Conservation (phyloP, 2,329 filamentous ascomycete genomes). For the Cercospora sesami region DNA sequence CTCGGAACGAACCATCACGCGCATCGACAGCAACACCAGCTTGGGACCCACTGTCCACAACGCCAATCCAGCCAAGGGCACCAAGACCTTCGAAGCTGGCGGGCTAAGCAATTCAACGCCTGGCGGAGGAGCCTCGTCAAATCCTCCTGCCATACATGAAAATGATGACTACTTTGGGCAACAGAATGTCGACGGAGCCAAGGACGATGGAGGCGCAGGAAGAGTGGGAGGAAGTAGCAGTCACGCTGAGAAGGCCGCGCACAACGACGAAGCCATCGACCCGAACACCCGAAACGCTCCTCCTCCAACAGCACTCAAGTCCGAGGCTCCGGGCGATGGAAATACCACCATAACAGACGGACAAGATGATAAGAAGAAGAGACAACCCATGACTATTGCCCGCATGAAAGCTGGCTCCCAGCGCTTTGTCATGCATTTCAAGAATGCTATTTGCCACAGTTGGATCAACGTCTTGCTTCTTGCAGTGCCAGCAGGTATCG, state of each 20-base stretch:
- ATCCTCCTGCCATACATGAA: constrained; percentile 24
- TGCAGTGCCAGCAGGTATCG: constrained; percentile 77
- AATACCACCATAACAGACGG: constrained; percentile 53
- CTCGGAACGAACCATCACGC: constrained; percentile 19
- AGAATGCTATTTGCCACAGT: constrained; percentile 66
- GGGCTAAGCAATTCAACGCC: constrained; percentile 32
- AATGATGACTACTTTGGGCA: constrained; percentile 19
- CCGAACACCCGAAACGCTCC: constrained; percentile 28
- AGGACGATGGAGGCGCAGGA: constrained; percentile 29
- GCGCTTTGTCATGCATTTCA: constrained; percentile 56
- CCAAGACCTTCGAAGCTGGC: constrained; percentile 36
- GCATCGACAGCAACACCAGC: constrained; percentile 16
- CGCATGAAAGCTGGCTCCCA: constrained; percentile 54
- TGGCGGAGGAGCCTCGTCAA: constrained; percentile 32
- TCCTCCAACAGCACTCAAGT: constrained; percentile 45
- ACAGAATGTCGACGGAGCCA: constrained; percentile 32
- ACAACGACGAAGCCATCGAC: constrained; percentile 27
- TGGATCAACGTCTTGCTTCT: constrained; percentile 76
- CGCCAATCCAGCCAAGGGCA: constrained; percentile 23
- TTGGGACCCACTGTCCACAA: background rate
- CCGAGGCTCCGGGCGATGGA: constrained; percentile 53
- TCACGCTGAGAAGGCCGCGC: constrained; percentile 32
- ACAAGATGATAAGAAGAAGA: constrained; percentile 34
- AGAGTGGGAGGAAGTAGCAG: constrained; percentile 11
- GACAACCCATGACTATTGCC: constrained; percentile 47